Percentiles rank a stretch among this genome's conserved stretches.
These are phyloP conservation scores for Metschnikowia noctiluminum DNA, from an alignment of 805 yeast genomes.

Conservation along the genomic window DNA sequence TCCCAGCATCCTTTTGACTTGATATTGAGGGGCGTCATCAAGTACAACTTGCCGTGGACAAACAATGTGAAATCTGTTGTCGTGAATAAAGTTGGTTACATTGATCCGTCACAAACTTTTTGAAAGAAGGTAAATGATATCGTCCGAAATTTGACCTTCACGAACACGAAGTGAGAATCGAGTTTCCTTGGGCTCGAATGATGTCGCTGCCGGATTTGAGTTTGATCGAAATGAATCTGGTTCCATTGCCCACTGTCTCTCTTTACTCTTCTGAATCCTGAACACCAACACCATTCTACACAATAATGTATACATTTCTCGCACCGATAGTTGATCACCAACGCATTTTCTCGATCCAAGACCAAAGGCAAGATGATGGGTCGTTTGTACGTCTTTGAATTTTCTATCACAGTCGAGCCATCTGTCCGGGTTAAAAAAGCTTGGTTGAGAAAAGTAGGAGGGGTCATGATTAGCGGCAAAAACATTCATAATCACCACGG, in stretches of 20 bases:
- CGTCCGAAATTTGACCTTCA: constrained; percentile 1
- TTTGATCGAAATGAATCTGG: constrained; percentile 51
- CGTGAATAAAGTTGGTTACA: constrained; percentile 53
- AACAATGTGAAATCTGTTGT: constrained; percentile 52
- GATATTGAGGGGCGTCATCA: constrained; percentile 76
- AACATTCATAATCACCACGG: constrained; percentile 61
- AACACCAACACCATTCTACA: constrained; percentile 52
- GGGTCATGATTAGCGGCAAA: constrained; percentile 70
- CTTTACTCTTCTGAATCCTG: constrained; percentile 42
- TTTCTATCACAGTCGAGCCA: constrained; percentile 37
- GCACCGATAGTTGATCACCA: constrained; percentile 61
- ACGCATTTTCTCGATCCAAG: constrained; percentile 72
- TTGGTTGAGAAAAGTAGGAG: constrained; percentile 39
- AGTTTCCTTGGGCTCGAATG: constrained; percentile 56
- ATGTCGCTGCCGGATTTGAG: constrained; percentile 52
- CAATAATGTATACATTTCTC: constrained; percentile 59
- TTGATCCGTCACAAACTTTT: constrained; percentile 45
- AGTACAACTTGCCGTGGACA: constrained; percentile 67
- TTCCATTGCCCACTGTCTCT: constrained; percentile 33
- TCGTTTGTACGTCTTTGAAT: constrained; percentile 10
- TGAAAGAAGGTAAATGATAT: constrained; percentile 2
- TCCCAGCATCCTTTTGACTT: constrained; percentile 81
- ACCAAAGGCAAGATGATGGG: constrained; percentile 59
- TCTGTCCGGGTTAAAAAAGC: constrained; percentile 50
- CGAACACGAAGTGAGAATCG: constrained; percentile 19